These are phyloP conservation scores for Magnolia changhungtana DNA, from an alignment of 164 flowering plant species.

Conservation along the genomic window DNA sequence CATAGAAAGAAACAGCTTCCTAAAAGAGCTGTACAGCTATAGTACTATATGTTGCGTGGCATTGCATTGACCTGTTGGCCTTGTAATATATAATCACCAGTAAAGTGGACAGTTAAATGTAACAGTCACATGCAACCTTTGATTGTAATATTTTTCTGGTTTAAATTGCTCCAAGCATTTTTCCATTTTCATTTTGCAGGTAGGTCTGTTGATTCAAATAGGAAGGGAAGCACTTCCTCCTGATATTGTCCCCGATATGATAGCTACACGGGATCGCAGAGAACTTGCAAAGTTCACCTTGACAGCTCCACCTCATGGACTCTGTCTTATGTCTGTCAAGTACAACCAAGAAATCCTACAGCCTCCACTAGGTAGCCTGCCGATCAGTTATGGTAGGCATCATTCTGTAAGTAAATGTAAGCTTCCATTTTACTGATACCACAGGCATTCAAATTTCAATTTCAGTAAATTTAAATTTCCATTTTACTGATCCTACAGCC, in stretches of 20 bases:
- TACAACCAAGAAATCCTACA: slow-evolving; percentile 55
- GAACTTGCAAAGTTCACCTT: slow-evolving; percentile 73
- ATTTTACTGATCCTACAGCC: no score
- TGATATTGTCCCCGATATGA: slow-evolving; percentile 63
- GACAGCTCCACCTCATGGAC: slow-evolving; percentile 76
- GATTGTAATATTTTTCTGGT: neutral
- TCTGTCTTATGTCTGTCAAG: slow-evolving; percentile 54
- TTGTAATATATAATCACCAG: neutral
- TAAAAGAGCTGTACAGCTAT: no score
- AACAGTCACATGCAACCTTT: neutral
- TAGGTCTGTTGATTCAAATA: slow-evolving; percentile 73
- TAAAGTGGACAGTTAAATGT: neutral
- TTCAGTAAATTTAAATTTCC: no score
- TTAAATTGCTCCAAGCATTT: neutral
- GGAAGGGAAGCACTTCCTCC: slow-evolving; percentile 86
- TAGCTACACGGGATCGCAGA: slow-evolving; percentile 63
- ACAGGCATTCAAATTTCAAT: neutral
- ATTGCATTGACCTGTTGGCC: no score
- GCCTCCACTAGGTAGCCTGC: slow-evolving; percentile 50
- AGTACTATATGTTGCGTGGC: no score
- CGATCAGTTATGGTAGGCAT: slow-evolving; percentile 64
- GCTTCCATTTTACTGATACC: slow-evolving; percentile 48
- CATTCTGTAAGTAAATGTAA: slow-evolving; percentile 60
- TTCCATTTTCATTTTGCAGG: slow-evolving; percentile 40
- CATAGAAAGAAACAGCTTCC: no score